These are phyloP conservation scores for Chaetothyriales sp. DNA, from an alignment of 2,329 filamentous ascomycete genomes.

Conservation along the genomic window DNA sequence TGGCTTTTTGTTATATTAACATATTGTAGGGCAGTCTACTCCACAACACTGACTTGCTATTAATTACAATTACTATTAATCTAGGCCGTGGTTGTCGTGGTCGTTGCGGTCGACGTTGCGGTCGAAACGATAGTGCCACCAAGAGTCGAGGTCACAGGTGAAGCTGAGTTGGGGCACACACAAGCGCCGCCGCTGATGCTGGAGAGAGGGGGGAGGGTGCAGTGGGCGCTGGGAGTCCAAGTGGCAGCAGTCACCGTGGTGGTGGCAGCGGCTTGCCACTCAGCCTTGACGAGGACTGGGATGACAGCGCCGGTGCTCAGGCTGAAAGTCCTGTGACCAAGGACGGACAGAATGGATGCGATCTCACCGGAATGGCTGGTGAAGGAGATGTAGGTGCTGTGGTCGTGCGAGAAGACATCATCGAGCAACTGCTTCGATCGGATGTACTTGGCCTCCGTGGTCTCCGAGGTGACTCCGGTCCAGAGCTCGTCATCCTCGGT, in stretches of 20 bases:
- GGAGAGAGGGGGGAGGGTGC: constrained; percentile 11
- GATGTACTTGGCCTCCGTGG: constrained; percentile 31
- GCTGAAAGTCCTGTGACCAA: constrained; percentile 33
- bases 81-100: too few relatives aligned
- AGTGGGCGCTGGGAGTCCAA: constrained; percentile 12
- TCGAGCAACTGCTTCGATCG: constrained; percentile 34
- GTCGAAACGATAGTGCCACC: too few relatives aligned
- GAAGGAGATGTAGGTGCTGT: constrained; percentile 36
- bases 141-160: constrained; percentile 7
- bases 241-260: constrained; percentile 7
- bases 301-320: constrained; percentile 37
- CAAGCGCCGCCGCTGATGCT: constrained; percentile 7
- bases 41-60: too few relatives aligned
- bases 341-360: constrained; percentile 34
- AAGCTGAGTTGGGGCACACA: constrained; percentile 10
- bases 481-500: constrained; percentile 40
- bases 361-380: constrained; percentile 47
- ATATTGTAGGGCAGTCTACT: too few relatives aligned
- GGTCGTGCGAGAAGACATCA: constrained; percentile 37
- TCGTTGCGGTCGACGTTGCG: too few relatives aligned
- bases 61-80: too few relatives aligned
- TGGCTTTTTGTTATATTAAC: too few relatives aligned
- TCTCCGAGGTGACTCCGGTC: constrained; percentile 35
- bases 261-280: constrained; percentile 7
- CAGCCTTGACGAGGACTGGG: constrained; percentile 35